Evolutionary conservation across 2,329 filamentous ascomycete genomes (phyloP), one percentile per base, ranked within the genome.

Genomic region (Aspergillus phoenicis): DNA sequence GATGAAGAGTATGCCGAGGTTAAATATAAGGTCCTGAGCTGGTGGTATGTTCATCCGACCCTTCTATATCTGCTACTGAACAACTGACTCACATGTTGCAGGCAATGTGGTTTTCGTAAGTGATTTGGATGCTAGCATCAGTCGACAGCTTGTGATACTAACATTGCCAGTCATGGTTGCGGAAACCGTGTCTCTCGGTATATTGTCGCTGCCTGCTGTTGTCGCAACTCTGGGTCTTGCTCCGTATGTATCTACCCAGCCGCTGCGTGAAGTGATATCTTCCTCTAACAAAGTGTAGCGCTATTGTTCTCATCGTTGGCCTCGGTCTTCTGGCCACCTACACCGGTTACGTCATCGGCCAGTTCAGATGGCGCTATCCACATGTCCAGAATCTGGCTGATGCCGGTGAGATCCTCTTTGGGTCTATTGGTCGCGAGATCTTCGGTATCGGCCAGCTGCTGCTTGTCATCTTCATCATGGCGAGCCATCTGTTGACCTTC

Each of bases 401-500:
- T 68, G 87, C 85, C 17, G 87, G 87, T 1, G 77, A 81, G 33
- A 77, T 89, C 58, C 80, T 90, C 52, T 78, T 82, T 62, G 89
- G 89, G n/a, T 77, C 74, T 6, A 76, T 84, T 28, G 87, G 85
- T 1, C 83, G 85, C 62, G 85, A 88, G 71, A 63, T 90, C 36
- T 79, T 89, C 33, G 86, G 85, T 28, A 75, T 78, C 59, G 86
- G 84, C 64, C 87, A 89, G 64, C 74, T 83, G 4, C 74, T 90
- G 15, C 84, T 89, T 70, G 77, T 90, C 36, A 76, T 87, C 61
- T 89, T 91, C 75, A 83, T 89, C 63, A 85, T 88, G 72, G 87
- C 83, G 30, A 88, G 87, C 13, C 89, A 91, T 74, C 81, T 88
- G 58, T 76, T 90, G 60, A 89, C 87, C 0, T 89, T 89, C 63